A percentile compares a stretch with the other conserved stretches of the same genome.
These are phyloP conservation scores for Cutaneotrichosporon cutaneum DNA, from an alignment of 1,284 basidiomycete species.

Conservation along the genomic window DNA sequence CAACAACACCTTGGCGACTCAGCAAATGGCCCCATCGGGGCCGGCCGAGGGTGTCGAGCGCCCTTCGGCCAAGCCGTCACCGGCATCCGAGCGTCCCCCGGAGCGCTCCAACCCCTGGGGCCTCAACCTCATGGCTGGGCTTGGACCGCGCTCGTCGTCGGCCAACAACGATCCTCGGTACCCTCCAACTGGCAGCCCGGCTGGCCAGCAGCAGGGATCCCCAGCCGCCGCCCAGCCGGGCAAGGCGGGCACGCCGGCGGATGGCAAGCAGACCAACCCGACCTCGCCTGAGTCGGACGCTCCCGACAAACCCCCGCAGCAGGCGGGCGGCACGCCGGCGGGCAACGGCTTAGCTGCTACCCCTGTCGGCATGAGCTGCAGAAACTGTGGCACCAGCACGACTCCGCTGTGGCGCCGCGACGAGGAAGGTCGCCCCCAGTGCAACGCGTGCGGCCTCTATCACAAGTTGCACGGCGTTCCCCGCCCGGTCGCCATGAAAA, in stretches of 20 bases:
- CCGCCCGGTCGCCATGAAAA: conserved; percentile 97
- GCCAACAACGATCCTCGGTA: conserved; percentile 10
- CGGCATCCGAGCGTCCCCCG: conserved; percentile 9
- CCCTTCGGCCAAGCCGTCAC: conserved; percentile 22
- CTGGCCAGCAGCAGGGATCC: background rate
- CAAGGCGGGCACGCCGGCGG: background rate
- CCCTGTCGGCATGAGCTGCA: conserved; percentile 77
- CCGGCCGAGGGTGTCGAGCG: conserved; percentile 48
- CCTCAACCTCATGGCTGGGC: conserved; percentile 18
- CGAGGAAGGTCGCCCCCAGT: conserved; percentile 74
- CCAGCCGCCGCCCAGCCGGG: background rate
- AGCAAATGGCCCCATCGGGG: conserved; percentile 8
- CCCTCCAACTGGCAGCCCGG: background rate
- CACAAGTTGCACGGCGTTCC: conserved; percentile 97
- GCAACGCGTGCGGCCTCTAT: conserved; percentile 90
- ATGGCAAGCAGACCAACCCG: conserved; percentile 4
- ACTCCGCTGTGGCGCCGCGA: conserved; percentile 92
- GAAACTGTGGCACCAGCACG: conserved; percentile 89
- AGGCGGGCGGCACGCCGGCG: conserved; percentile 19
- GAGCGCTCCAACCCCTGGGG: conserved; percentile 27
- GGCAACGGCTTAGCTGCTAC: conserved; percentile 53
- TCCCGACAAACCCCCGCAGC: conserved; percentile 15
- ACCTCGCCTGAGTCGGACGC: conserved; percentile 25
- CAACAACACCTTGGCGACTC: conserved; percentile 65
- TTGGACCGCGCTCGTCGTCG: background rate